Evolutionary conservation across 2,329 filamentous ascomycete genomes (phyloP).

Genomic region (Diplodia mutila): DNA sequence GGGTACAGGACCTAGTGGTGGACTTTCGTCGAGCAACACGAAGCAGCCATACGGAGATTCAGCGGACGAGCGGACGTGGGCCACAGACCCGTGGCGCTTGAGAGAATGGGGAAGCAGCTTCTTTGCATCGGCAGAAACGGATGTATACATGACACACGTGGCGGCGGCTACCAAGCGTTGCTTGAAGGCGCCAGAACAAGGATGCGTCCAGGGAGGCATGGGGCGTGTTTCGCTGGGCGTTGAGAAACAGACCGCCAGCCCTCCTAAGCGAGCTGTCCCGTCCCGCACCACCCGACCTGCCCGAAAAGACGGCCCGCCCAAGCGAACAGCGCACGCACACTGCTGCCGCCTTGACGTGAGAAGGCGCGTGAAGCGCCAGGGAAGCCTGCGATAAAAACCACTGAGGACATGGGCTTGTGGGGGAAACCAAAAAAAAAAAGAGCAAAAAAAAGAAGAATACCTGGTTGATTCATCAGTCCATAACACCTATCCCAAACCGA

Average conservation of each 20-base stretch:
- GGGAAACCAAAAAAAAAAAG: background rate
- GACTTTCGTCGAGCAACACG: background rate
- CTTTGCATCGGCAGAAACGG: background rate
- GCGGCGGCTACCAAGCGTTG: slow-evolving; percentile 3
- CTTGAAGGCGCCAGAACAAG: background rate
- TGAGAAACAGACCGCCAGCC: background rate
- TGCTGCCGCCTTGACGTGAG: too few species aligned
- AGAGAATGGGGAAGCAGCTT: slow-evolving; percentile 1
- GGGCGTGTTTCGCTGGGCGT: slow-evolving; percentile 11
- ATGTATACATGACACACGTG: slow-evolving; percentile 12
- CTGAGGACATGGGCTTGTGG: background rate
- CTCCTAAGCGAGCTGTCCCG: background rate
- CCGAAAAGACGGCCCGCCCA: background rate
- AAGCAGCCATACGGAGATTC: background rate
- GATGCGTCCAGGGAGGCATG: background rate
- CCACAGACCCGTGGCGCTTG: slow-evolving; percentile 1
- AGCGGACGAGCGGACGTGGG: background rate
- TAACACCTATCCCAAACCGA: slow-evolving; percentile 40
- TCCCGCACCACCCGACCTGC: too few species aligned
- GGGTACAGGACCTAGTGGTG: background rate
- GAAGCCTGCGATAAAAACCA: slow-evolving; percentile 35
- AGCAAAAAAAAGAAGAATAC: slow-evolving; percentile 32
- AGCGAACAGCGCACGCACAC: background rate
- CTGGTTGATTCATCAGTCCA: slow-evolving; percentile 43
- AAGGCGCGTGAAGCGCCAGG: background rate